Evolutionary conservation across 2,329 filamentous ascomycete genomes (phyloP).

Genomic region (Drechslera avenae): DNA sequence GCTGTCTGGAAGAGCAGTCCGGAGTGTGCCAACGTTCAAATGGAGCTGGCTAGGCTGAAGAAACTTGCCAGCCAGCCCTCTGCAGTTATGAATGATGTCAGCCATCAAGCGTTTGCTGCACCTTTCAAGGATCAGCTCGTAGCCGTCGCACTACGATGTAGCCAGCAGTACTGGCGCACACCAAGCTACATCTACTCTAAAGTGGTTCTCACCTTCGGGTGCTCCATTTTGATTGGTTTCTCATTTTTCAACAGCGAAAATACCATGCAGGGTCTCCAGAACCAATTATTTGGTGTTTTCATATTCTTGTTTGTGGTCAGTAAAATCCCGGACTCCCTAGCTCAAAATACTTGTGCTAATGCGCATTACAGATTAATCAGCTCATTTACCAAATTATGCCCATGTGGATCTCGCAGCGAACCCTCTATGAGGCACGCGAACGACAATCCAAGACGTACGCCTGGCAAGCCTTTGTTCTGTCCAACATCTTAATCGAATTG

Average conservation of each 20-base stretch:
- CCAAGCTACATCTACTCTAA: slow-evolving; percentile 52
- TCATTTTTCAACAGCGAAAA: slow-evolving; percentile 49
- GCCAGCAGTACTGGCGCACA: slow-evolving; percentile 55
- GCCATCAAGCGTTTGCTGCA: slow-evolving; percentile 52
- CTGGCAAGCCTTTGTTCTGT: slow-evolving; percentile 73
- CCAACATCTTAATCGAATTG: slow-evolving; percentile 73
- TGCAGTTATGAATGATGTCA: slow-evolving; percentile 52
- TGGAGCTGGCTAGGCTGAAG: slow-evolving; percentile 49
- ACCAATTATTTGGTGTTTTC: slow-evolving; percentile 58
- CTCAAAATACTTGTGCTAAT: slow-evolving; percentile 44
- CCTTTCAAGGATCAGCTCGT: slow-evolving; percentile 43
- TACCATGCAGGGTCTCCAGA: slow-evolving; percentile 52
- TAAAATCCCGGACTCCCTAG: slow-evolving; percentile 37
- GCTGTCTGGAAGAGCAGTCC: slow-evolving; percentile 46
- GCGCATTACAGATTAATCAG: slow-evolving; percentile 36
- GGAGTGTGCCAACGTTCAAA: slow-evolving; percentile 35
- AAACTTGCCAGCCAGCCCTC: slow-evolving; percentile 38
- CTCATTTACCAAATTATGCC: slow-evolving; percentile 58
- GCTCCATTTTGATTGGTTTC: slow-evolving; percentile 47
- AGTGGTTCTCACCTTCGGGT: slow-evolving; percentile 32
- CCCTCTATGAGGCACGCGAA: slow-evolving; percentile 64
- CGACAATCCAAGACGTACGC: slow-evolving; percentile 71
- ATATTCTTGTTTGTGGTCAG: slow-evolving; percentile 51
- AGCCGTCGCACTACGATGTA: slow-evolving; percentile 50
- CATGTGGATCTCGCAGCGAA: slow-evolving; percentile 61